Evolutionary conservation across 768 basidiomycete genomes (phyloP), one percentile per base, ranked within the genome.

Genomic region (Auriscalpium orientale): DNA sequence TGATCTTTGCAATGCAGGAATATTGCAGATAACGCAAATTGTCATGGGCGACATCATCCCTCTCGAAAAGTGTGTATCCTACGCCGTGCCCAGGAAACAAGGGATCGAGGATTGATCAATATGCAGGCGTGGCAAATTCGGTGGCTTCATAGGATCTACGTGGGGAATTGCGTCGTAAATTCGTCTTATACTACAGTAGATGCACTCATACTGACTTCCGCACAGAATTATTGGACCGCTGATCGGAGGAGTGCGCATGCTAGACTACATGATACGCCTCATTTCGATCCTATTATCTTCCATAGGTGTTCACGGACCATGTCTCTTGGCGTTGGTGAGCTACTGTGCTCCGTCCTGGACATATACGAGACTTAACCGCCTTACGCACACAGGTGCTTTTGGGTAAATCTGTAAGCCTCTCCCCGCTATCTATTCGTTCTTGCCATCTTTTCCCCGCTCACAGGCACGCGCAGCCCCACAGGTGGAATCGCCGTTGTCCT

Each of bases 161-260:
- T 77, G 73, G 72, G 78, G 77, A 0, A 63, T 71, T 35, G 70
- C 71, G 7, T 71, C 65, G 72, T 72, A 59, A 37, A 59, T 47
- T 2, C 12, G 2, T 3, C 44, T 4, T 56, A 40, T 40, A 18
- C 51, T n/a, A 5, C 21, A 38, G 20, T 20, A 20, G 16, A 37
- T 21, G n/a, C 18, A n/a, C 38, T 18, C 0, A 8, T 51, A 5
- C n/a, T 16, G 38, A 18, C 38, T 34, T 46, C 35, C 34, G 16
- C 13, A 33, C 50, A 72, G 72, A 51, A 72, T 75, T 4, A 46
- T 76, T 5, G 79, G 78, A 11, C 79, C 79, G 2, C 65, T 80
- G 10, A 49, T 74, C 18, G 71, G 72, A 8, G 72, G 72, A 4
- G 72, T 72, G 51, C 38, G 69, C 61, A 10, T 28, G 28, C 28